Base-by-base conservation (phyloP, 768 basidiomycete genomes). In the Neoboletus subvelutipes region DNA sequence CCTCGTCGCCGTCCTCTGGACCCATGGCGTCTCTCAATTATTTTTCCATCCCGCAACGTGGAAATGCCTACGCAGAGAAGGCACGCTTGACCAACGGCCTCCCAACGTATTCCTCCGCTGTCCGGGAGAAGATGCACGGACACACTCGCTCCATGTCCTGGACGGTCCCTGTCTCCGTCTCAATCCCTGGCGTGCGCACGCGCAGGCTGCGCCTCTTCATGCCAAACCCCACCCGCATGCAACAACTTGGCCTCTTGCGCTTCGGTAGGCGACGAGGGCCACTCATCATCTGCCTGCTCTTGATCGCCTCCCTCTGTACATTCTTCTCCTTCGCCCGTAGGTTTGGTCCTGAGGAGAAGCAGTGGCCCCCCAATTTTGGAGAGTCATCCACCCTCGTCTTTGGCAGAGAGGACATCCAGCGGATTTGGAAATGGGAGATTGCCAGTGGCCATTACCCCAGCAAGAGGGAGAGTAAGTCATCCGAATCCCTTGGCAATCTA, bases 401-500 rank as follows among this genome's bases (percentile, higher is more conserved):
- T 66, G 78, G 78, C 55, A 79, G 86, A 47, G 84, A 89, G 55
- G 94, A 98, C 67, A 69, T 97, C 41, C 90, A 89, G 66, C 80
- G 87, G 55, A 91, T 99, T 72, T 98, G 95, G 95, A 79, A 86
- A 58, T 98, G 94, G 94, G 96, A 99, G 74, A 82, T 98, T 55
- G 77, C 84, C 33, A 91, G 92, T 60, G 97, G 97, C 1, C 94
- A 97, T 74, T 94, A 94, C 77, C 96, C 96, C 10, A 94, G 91
- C 73, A 80, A 83, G 52, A 80, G 83, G 55, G 79, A 80, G 64
- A 82, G 94, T 93, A 73, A 67, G 90, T 80, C 53, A 33, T 54
- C 24, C 11, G 5, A 50, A 10, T 47, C 1, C 20, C 34, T 5
- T 40, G 10, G n/a, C 15, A 36, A 5, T 43, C 24, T 45, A n/a